Base-by-base conservation (phyloP, 495 filamentous ascomycete species). In the Neurospora sp. region DNA sequence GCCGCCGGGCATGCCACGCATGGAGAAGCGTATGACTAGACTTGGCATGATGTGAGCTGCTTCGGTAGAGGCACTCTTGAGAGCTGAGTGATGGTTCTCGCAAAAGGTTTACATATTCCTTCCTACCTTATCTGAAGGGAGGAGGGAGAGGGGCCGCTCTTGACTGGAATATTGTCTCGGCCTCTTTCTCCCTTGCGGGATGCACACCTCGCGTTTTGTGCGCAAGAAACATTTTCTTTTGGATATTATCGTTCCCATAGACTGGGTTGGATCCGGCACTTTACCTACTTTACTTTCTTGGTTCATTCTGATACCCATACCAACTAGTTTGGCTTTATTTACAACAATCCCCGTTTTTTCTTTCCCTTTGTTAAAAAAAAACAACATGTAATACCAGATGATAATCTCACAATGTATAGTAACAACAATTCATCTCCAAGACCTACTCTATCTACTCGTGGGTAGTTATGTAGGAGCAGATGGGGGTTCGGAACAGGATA, bases 11-110 rank as follows among this genome's bases (percentile, higher is more conserved):
- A 70, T 71, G 39, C 84, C 81, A n/a, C 81, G 79, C 77, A 84
- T 86, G 79, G 92, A 96, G 84, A 90, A 94, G 80, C 84, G 94
- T 73, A 95, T 91, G 78, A 97, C 94, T 72, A 88, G 88, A 82
- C 80, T 97, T 77, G 95, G 95, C 86, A 96, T 96, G 91, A 92
- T 94, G 89, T 92, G 76, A 81, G 73, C 24, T 48, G 13, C n/a
- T 42, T n/a, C 5, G 19, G 54, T 28, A 28, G 21, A 13, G 24
- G 54, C 28, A 36, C 15, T 66, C 6, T 34, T 36, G 28, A 66
- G 28, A 66, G 54, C 54, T 34, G 54, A 34, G 5, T 66, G 15
- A 66, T 34, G 28, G 13, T 36, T 66, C 54, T 66, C 54, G 15
- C 54, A 15, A 36, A 6, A 3, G 13, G 5, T 34, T 66, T 19